Evolutionary conservation across 495 filamentous ascomycete species (phyloP).

Genomic region (Pseudoneurospora amorphoporcata): DNA sequence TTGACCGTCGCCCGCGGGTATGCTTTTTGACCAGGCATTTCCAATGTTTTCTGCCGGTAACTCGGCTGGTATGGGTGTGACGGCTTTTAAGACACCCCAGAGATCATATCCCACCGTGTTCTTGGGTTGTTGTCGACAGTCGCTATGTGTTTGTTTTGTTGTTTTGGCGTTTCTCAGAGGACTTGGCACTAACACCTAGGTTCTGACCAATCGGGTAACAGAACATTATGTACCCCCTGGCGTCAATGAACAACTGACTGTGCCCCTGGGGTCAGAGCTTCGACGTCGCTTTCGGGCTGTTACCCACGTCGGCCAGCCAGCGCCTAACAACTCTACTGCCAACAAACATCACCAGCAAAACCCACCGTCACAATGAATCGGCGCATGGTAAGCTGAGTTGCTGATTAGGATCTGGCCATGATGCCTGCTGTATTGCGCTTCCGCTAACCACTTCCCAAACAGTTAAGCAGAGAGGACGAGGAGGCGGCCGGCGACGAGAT

Average conservation of each 20-base stretch:
- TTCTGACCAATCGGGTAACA: conserved; percentile 11
- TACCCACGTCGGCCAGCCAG: not conserved
- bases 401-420: not conserved
- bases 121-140: not conserved
- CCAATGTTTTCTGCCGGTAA: not conserved
- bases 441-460: conserved; percentile 9
- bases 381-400: conserved; percentile 27
- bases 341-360: not conserved
- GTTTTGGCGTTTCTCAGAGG: not conserved
- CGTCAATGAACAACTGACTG: not conserved
- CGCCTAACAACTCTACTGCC: not conserved
- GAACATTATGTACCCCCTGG: not conserved
- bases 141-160: not conserved
- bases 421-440: not conserved
- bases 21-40: conserved; percentile 55
- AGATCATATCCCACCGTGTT: not conserved
- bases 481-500: conserved; percentile 63
- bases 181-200: not conserved
- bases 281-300: not conserved
- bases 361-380: conserved; percentile 17
- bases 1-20: conserved; percentile 80
- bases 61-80: not conserved
- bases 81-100: not conserved
- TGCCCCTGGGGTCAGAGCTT: conserved; percentile 6
- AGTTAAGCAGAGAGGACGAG: conserved; percentile 94